Percentiles rank a stretch among this genome's conserved stretches.
Conservation (phyloP, 2,329 filamentous ascomycete species). For the Pseudodiploospora longispora region DNA sequence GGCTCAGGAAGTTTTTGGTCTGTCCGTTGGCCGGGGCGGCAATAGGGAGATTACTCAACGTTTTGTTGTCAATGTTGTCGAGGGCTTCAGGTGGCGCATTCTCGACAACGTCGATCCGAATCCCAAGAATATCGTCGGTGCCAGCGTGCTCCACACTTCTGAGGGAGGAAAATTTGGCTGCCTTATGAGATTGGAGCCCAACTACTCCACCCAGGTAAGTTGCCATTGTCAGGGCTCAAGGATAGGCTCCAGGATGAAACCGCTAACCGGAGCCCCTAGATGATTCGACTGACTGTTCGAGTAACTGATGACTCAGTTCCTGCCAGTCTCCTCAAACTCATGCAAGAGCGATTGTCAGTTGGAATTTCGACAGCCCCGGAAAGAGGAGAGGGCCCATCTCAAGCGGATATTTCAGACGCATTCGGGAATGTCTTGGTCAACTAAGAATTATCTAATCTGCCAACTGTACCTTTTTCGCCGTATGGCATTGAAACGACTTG, state of each 20-base stretch:
- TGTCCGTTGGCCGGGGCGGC: slow-evolving; percentile 39
- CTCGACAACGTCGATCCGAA: slow-evolving; percentile 86
- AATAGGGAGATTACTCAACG: slow-evolving; percentile 58
- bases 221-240: not conserved
- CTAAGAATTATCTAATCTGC: slow-evolving; percentile 10
- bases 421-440: slow-evolving; percentile 50
- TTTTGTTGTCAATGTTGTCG: slow-evolving; percentile 64
- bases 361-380: slow-evolving; percentile 38
- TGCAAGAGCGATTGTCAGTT: slow-evolving; percentile 71
- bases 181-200: slow-evolving; percentile 86
- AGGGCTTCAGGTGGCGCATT: slow-evolving; percentile 85
- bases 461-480: too few species aligned
- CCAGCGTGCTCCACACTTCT: slow-evolving; percentile 74
- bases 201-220: slow-evolving; percentile 81
- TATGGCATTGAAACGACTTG: too few species aligned
- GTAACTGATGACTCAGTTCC: slow-evolving; percentile 90
- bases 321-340: slow-evolving; percentile 67
- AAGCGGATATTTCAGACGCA: slow-evolving; percentile 44
- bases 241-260: too few species aligned
- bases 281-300: slow-evolving; percentile 89
- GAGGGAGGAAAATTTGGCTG: slow-evolving; percentile 90
- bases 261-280: slow-evolving; percentile 44
- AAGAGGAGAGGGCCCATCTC: slow-evolving; percentile 31
- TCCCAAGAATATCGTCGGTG: slow-evolving; percentile 85
- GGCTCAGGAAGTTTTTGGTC: slow-evolving; percentile 75